These are phyloP conservation scores for Pistacia atlantica DNA, from an alignment of 345 rosid genomes.

Conservation along the genomic window DNA sequence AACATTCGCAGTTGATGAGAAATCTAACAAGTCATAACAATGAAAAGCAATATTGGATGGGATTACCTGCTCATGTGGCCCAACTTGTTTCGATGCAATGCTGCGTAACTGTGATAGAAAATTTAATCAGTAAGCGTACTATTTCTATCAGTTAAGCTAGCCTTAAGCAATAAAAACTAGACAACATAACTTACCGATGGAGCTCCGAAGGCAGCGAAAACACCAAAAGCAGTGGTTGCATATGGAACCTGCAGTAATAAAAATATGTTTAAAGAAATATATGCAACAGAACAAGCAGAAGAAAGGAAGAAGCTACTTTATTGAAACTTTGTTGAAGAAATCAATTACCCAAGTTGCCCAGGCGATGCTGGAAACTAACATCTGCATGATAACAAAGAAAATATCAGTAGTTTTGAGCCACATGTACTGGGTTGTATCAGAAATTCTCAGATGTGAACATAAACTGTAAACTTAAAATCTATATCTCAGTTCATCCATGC, in stretches of 20 bases:
- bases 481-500: neutral
- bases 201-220: conserved; percentile 39
- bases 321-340: conserved; percentile 16
- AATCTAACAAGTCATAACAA: too few species aligned
- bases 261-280: neutral
- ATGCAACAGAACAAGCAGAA: neutral
- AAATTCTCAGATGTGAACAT: too few species aligned
- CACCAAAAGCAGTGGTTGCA: conserved; percentile 40
- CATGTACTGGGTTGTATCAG: neutral
- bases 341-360: conserved; percentile 80
- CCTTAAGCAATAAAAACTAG: neutral
- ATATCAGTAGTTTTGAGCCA: neutral
- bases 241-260: conserved; percentile 70
- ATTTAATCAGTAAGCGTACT: neutral
- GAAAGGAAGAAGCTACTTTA: neutral
- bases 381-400: conserved; percentile 47
- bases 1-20: too few species aligned
- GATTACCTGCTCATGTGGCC: conserved; percentile 74
- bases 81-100: conserved; percentile 85
- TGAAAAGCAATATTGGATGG: too few species aligned
- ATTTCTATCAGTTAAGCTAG: neutral
- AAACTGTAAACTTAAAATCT: too few species aligned
- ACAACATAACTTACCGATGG: conserved; percentile 65
- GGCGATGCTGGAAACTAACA: conserved; percentile 62
- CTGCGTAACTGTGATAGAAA: conserved; percentile 48